Conservation (phyloP, 306 rosid genomes). For the Spatholobus suberectus region DNA sequence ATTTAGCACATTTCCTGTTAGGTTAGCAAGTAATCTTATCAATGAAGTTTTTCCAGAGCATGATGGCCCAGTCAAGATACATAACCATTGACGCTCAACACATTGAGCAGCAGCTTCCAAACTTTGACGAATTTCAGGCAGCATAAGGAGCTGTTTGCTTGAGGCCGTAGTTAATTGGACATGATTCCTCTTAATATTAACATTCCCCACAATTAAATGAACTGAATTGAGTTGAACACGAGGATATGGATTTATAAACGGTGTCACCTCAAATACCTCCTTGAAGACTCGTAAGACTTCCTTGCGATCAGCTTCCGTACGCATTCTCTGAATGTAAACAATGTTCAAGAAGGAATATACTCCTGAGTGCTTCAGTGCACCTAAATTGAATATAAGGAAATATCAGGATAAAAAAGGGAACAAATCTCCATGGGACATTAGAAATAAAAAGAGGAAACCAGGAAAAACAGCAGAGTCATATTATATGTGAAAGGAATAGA, state of each 20-base stretch:
- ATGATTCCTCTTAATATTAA: conserved; percentile 61
- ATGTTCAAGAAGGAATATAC: conserved; percentile 74
- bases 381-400: conserved; percentile 49
- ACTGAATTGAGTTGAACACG: conserved; percentile 62
- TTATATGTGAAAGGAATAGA: neutral
- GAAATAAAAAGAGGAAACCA: neutral
- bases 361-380: conserved; percentile 52
- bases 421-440: neutral
- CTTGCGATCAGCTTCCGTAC: conserved; percentile 78
- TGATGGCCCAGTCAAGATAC: conserved; percentile 85
- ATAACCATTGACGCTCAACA: conserved; percentile 85
- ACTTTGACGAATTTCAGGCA: conserved; percentile 78
- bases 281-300: conserved; percentile 72
- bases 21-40: conserved; percentile 81
- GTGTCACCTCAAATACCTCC: conserved; percentile 64
- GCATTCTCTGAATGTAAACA: conserved; percentile 93
- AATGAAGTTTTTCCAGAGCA: conserved; percentile 90
- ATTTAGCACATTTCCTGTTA: conserved; percentile 82
- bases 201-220: conserved; percentile 68
- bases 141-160: conserved; percentile 56
- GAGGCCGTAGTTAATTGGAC: conserved; percentile 49
- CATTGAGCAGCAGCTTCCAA: conserved; percentile 91
- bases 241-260: conserved; percentile 79
- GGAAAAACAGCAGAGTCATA: conserved; percentile 5
- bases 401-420: conserved; percentile 26